These are phyloP conservation scores for Saccharomycodes ludwigii DNA, from an alignment of 805 yeast species.

Conservation along the genomic window DNA sequence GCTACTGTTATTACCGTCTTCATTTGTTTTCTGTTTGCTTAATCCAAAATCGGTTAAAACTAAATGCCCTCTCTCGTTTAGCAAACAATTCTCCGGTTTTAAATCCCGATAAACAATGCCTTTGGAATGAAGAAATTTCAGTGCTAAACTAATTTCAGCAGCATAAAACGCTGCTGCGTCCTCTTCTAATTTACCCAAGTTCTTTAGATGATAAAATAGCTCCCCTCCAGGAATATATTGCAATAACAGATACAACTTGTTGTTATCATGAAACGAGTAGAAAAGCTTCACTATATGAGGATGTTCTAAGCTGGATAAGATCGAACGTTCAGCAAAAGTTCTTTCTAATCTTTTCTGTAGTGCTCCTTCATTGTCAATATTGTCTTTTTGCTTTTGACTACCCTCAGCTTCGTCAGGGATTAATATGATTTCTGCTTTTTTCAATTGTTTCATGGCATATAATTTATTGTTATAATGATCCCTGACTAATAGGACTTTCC, in stretches of 20 bases:
- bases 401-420: constrained; percentile 13
- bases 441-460: constrained; percentile 78
- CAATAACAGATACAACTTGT: constrained; percentile 59
- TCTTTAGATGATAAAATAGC: constrained; percentile 35
- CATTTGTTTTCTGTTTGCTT: constrained; percentile 29
- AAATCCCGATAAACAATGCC: constrained; percentile 83
- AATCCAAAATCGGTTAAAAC: constrained; percentile 82
- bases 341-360: constrained; percentile 47
- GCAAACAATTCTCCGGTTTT: constrained; percentile 80
- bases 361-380: constrained; percentile 4
- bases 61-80: constrained; percentile 67
- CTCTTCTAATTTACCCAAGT: constrained; percentile 37
- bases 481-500: constrained; percentile 69
- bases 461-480: constrained; percentile 49
- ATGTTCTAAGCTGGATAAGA: constrained; percentile 58
- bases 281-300: constrained; percentile 72
- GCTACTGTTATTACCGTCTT: constrained; percentile 2
- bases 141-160: constrained; percentile 71
- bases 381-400: constrained; percentile 13
- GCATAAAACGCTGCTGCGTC: constrained; percentile 62
- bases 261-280: constrained; percentile 73
- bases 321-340: constrained; percentile 69
- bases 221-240: constrained; percentile 90
- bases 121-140: constrained; percentile 59
- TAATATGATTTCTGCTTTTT: constrained; percentile 69